Percentiles rank a stretch among this genome's conserved stretches.
Conservation (phyloP, 352 stramenopile species). For the Lagenidium giganteum region DNA sequence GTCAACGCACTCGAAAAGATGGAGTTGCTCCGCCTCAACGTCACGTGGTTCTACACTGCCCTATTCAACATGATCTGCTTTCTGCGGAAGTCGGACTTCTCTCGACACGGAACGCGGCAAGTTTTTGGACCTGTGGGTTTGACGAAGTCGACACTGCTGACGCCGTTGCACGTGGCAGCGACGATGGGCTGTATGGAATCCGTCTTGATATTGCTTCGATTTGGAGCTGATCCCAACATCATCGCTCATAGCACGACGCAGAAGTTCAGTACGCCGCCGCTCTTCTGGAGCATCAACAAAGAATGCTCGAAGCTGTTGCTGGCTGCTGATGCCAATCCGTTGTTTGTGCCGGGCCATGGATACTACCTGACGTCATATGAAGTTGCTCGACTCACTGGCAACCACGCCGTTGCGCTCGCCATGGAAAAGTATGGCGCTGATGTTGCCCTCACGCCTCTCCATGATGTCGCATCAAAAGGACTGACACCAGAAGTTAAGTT, state of each 20-base stretch:
- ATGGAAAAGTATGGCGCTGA: constrained; percentile 80
- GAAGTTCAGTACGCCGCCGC: constrained; percentile 51
- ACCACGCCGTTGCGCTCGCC: constrained; percentile 53
- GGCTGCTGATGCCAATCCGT: constrained; percentile 61
- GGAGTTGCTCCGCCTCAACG: constrained; percentile 56
- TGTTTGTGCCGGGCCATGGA: constrained; percentile 46
- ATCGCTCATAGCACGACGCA: constrained; percentile 41
- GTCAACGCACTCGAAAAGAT: constrained; percentile 72
- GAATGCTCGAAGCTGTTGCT: constrained; percentile 62
- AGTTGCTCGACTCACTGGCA: constrained; percentile 55
- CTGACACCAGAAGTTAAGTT: constrained; percentile 53
- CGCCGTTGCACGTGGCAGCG: constrained; percentile 66
- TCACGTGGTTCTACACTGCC: constrained; percentile 64
- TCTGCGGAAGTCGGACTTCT: constrained; percentile 39
- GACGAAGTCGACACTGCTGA: constrained; percentile 56
- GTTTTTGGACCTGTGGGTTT: constrained; percentile 60
- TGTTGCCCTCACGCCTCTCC: constrained; percentile 69
- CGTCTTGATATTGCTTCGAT: constrained; percentile 54
- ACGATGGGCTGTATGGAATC: constrained; percentile 67
- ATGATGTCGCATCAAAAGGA: constrained; percentile 55
- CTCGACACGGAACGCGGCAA: constrained; percentile 23
- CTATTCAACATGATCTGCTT: constrained; percentile 61
- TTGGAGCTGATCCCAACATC: constrained; percentile 53
- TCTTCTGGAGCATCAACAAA: constrained; percentile 72
- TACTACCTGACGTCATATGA: constrained; percentile 70